Conservation (phyloP, 169 alveolate genomes). For the Plasmodium inui region DNA sequence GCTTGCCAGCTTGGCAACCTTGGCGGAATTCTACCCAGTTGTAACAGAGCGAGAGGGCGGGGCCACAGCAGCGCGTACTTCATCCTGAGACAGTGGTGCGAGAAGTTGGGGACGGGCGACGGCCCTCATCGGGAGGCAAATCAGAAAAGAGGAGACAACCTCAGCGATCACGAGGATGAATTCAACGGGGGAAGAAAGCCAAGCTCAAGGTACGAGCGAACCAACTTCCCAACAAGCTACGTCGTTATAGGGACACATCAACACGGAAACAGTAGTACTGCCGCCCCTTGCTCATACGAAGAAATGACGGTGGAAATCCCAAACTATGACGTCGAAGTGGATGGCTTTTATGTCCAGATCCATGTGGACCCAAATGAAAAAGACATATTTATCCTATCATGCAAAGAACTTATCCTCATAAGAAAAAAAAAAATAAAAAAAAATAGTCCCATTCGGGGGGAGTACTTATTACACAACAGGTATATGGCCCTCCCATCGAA, state of each 20-base stretch:
- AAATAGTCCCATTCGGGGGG: constrained; percentile 9
- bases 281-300: constrained; percentile 39
- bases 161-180: neutral
- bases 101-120: neutral
- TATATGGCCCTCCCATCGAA: constrained; percentile 1
- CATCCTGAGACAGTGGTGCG: constrained; percentile 41
- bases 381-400: constrained; percentile 35
- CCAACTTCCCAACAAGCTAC: neutral
- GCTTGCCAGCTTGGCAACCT: neutral
- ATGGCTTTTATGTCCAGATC: constrained; percentile 53
- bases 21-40: neutral
- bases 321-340: constrained; percentile 42
- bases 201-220: neutral
- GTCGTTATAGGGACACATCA: constrained; percentile 44
- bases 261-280: neutral
- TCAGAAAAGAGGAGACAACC: neutral
- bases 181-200: neutral
- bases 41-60: neutral
- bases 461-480: constrained; percentile 19
- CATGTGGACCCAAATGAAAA: constrained; percentile 50
- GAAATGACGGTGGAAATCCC: constrained; percentile 42
- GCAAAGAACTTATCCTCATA: constrained; percentile 30
- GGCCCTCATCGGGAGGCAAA: neutral
- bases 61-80: constrained; percentile 24
- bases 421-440: constrained; percentile 2